Base-by-base conservation (phyloP, 768 basidiomycete genomes). In the Mycena crocata region DNA sequence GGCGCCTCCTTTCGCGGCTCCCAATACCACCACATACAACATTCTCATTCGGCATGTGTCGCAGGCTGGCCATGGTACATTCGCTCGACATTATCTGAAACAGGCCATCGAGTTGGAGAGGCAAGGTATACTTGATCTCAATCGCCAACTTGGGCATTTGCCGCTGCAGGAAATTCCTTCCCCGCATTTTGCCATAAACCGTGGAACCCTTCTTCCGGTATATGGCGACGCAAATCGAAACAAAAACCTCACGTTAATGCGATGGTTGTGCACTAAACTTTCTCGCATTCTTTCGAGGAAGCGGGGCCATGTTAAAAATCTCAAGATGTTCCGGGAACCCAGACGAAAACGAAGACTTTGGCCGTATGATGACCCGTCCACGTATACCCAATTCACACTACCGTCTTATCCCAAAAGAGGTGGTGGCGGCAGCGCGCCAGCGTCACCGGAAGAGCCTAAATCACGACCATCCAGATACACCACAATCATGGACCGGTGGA, bases 11-110 rank as follows among this genome's bases (percentile, higher is more conserved):
- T 73, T 72, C 66, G 89, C 88, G 10, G 54, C 67, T 13, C 90
- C 91, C 30, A 93, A 93, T 70, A 87, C 90, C 23, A 89, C 87
- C 1, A 89, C 90, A 17, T 93, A 88, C 77, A 81, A 81, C 62
- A 81, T 85, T 60, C 83, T 94, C 55, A 78, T 94, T 13, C 86
- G 87, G 68, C 82, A 91, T 72, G 59, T 92, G 21, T 84, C 86
- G 52, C 78, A 72, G 55, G 78, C 79, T 14, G 78, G 83, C 19
- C 82, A 92, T 71, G 73, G 81, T 6, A 78, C 83, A 19, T 78
- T 93, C 66, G 86, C 88, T 19, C 87, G 91, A 44, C 91, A 94
- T 77, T 92, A 93, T 76, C 74, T 90, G 57, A 71, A 85, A 30
- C 80, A 90, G 71, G 88, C 89, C 2, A 82, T 85, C 55, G 63